A percentile compares a stretch with the other conserved stretches of the same genome.
Evolutionary conservation across 805 yeast species (phyloP).

Genomic region (Wickerhamia fluorescens): DNA sequence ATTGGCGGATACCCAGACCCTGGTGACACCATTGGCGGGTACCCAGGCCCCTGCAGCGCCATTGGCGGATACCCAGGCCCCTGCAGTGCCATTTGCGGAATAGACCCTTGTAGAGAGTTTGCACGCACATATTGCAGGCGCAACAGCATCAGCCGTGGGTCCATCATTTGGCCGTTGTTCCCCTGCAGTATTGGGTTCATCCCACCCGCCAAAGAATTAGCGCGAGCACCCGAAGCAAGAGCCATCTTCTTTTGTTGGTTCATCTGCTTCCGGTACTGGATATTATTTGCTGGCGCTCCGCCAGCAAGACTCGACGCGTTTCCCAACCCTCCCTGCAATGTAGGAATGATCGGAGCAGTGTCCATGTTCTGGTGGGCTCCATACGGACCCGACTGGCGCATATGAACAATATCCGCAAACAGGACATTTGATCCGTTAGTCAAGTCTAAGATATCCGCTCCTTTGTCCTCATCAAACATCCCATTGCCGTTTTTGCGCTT

Average conservation of each 20-base stretch:
- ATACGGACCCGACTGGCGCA: constrained; percentile 62
- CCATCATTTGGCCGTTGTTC: constrained; percentile 3
- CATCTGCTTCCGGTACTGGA: constrained; percentile 64
- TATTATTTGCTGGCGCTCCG: constrained; percentile 30
- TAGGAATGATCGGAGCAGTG: constrained; percentile 72
- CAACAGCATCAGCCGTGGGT: background rate
- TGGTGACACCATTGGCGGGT: no score
- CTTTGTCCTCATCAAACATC: constrained; percentile 31
- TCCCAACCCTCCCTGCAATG: no score
- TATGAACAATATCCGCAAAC: constrained; percentile 56
- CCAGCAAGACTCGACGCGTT: constrained; percentile 8
- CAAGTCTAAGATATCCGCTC: constrained; percentile 28
- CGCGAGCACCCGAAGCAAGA: constrained; percentile 39
- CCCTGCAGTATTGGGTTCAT: constrained; percentile 24
- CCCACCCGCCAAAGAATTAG: constrained; percentile 33
- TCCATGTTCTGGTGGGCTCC: constrained; percentile 43
- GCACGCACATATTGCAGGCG: background rate
- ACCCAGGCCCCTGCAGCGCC: no score
- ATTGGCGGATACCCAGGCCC: no score
- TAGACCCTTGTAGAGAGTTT: background rate
- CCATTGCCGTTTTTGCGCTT: constrained; percentile 25
- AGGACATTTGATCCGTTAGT: constrained; percentile 40
- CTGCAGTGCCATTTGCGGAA: no score
- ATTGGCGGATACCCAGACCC: no score
- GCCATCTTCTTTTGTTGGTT: constrained; percentile 60